Percentiles rank a stretch among this genome's conserved stretches.
Evolutionary conservation across 805 yeast genomes (phyloP).

Genomic region (Candida gorgasii): DNA sequence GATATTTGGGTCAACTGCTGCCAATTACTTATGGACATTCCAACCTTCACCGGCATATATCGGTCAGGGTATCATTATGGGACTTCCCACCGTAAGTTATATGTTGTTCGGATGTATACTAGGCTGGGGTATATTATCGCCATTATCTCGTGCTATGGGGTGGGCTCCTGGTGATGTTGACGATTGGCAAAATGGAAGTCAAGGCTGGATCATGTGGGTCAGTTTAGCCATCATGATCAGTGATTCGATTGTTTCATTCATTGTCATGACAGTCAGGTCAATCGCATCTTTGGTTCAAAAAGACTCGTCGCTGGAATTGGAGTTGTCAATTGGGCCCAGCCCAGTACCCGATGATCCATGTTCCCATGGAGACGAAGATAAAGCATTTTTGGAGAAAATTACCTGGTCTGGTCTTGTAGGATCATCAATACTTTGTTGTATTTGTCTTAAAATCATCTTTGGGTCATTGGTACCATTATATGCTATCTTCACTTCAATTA

Average conservation of each 20-base stretch:
- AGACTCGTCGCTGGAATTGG: neutral
- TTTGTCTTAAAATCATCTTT: constrained; percentile 66
- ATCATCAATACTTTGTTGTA: constrained; percentile 68
- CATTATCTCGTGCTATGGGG: constrained; percentile 61
- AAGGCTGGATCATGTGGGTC: constrained; percentile 97
- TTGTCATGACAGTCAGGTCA: constrained; percentile 57
- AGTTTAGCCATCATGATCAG: constrained; percentile 91
- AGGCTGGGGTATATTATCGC: constrained; percentile 94
- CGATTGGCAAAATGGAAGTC: constrained; percentile 92
- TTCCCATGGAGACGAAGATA: neutral
- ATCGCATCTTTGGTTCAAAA: constrained; percentile 12
- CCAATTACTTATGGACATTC: constrained; percentile 78
- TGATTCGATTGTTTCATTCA: constrained; percentile 81
- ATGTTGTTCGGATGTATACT: constrained; percentile 87
- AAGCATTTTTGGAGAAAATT: constrained; percentile 18
- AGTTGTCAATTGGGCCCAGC: neutral
- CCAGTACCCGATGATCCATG: constrained; percentile 2
- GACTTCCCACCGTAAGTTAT: constrained; percentile 83
- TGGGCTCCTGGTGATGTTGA: constrained; percentile 93
- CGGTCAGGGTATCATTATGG: constrained; percentile 98
- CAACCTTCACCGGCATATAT: constrained; percentile 97
- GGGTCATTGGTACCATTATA: constrained; percentile 71
- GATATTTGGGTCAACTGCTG: constrained; percentile 66
- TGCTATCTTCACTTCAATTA: constrained; percentile 65
- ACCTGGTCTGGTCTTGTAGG: constrained; percentile 61